phyloP scores from a whole-genome alignment of 2,329 filamentous ascomycete genomes.

The Talaromyces albobiverticillius region DNA sequence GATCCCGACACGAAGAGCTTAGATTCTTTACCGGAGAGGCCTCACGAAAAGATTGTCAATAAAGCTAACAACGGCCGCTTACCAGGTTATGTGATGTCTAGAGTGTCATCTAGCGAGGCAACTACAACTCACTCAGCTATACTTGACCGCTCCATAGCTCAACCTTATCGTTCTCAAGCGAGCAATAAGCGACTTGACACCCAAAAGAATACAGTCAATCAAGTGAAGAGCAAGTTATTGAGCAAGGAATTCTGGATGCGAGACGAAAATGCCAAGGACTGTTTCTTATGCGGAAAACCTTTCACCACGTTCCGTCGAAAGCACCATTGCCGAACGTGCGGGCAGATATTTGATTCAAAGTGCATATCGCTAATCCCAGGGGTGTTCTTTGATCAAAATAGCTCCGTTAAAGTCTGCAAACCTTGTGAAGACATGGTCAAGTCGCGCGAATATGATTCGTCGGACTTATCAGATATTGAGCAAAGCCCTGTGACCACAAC shows the following conservation, averaged over 20 bases:
- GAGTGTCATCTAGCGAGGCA: conserved; percentile 41
- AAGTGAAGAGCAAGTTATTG: conserved; percentile 80
- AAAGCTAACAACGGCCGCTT: conserved; percentile 46
- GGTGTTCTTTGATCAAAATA: conserved; percentile 79
- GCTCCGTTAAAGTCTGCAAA: conserved; percentile 84
- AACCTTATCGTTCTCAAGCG: conserved; percentile 19
- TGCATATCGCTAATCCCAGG: conserved; percentile 92
- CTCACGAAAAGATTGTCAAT: conserved; percentile 32
- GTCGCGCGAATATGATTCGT: conserved; percentile 84
- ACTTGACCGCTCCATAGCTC: conserved; percentile 20
- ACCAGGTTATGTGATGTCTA: conserved; percentile 42
- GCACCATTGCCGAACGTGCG: conserved; percentile 90
- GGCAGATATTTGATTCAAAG: conserved; percentile 97
- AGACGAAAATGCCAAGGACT: conserved; percentile 96
- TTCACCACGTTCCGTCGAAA: conserved; percentile 95
- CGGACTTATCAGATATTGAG: conserved; percentile 78
- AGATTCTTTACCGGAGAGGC: conserved; percentile 24
- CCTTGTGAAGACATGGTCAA: conserved; percentile 90
- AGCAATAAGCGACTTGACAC: conserved; percentile 20
- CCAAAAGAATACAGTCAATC: conserved; percentile 44
- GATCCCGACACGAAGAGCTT: conserved; percentile 27
- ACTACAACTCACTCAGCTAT: conserved; percentile 43
- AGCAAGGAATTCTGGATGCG: conserved; percentile 99
- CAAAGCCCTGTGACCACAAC: conserved; percentile 61
- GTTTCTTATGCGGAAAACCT: conserved; percentile 83